These are phyloP conservation scores for Angophora floribunda DNA, from an alignment of 345 rosid genomes.

Conservation along the genomic window DNA sequence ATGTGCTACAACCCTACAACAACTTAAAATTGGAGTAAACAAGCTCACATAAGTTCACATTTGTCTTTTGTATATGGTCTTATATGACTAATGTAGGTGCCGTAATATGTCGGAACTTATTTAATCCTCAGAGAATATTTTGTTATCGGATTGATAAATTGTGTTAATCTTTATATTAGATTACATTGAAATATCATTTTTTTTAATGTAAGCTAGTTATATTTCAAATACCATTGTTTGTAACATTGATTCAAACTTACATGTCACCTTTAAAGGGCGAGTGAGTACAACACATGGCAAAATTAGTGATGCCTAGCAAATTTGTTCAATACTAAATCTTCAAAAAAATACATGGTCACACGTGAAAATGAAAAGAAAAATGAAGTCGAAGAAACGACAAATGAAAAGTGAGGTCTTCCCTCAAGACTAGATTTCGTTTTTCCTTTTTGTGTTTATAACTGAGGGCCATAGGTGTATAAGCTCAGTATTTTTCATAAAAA, in stretches of 20 bases:
- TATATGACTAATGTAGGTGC: neutral
- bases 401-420: neutral
- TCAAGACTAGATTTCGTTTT: neutral
- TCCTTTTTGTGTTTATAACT: neutral
- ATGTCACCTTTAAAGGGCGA: neutral
- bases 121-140: neutral
- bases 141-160: too few relatives aligned
- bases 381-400: neutral
- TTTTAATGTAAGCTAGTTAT: neutral
- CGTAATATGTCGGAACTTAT: too few relatives aligned
- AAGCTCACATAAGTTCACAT: rapidly evolving
- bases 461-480: neutral
- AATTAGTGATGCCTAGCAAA: neutral
- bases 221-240: neutral
- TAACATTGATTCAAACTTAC: neutral
- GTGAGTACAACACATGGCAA: neutral
- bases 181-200: rapidly evolving
- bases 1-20: neutral
- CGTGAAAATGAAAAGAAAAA: neutral
- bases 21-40: neutral
- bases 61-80: neutral
- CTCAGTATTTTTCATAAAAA: neutral
- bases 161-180: rapidly evolving
- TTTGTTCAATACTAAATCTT: rapidly evolving
- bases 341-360: neutral